These are phyloP conservation scores for Chlamydomonas reinhardtii DNA, from an alignment of 163 green algal species.

Conservation along the genomic window DNA sequence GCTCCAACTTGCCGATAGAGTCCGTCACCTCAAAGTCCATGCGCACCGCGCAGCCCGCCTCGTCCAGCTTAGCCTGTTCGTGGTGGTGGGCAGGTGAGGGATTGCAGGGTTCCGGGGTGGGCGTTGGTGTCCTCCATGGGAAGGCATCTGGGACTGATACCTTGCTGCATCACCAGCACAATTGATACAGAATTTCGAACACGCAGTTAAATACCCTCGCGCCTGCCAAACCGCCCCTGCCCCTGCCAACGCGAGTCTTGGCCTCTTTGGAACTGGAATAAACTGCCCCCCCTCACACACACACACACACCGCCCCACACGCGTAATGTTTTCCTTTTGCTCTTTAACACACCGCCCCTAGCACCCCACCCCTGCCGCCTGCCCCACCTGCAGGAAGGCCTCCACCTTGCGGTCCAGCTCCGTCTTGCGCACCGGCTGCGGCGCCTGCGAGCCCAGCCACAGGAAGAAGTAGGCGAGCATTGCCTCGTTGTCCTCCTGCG, in stretches of 20 bases:
- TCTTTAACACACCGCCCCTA: not conserved
- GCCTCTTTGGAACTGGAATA: not conserved
- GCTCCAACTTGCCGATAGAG: conserved; percentile 40
- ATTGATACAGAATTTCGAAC: no score
- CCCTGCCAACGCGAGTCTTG: not conserved
- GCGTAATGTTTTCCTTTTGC: no score
- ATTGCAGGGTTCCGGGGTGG: no score
- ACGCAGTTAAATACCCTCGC: no score
- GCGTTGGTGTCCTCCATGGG: no score
- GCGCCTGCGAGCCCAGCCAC: conserved; percentile 51
- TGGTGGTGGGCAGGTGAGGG: no score
- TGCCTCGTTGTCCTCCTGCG: conserved; percentile 71
- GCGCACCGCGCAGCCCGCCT: not conserved
- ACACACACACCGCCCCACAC: no score
- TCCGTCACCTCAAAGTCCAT: conserved; percentile 53
- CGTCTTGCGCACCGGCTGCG: conserved; percentile 46
- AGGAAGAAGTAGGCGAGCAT: conserved; percentile 74
- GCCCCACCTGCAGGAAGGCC: conserved; percentile 46
- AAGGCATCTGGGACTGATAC: no score
- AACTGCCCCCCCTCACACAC: not conserved
- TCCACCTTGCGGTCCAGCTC: conserved; percentile 56
- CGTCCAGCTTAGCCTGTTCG: conserved; percentile 31
- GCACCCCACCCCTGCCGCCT: no score
- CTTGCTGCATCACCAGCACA: no score
- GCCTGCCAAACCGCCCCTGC: no score